A percentile compares a stretch with the other conserved stretches of the same genome.
These are phyloP conservation scores for Hanseniaspora clermontiae DNA, from an alignment of 805 yeast genomes.

Conservation along the genomic window DNA sequence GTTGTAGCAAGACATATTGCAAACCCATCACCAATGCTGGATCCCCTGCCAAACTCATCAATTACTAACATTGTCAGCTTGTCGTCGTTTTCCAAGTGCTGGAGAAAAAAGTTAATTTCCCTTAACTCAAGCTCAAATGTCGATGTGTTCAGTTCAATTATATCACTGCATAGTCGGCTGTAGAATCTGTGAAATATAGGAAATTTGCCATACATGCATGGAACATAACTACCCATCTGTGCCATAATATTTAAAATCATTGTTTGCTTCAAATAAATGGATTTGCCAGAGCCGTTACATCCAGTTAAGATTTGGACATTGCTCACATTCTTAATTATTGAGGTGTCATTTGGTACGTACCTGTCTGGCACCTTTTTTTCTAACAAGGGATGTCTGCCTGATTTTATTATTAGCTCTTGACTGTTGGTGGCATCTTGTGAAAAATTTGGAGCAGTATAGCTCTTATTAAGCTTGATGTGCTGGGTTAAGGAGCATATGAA, in stretches of 20 bases:
- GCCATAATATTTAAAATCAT: conserved; percentile 40
- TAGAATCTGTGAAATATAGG: conserved; percentile 31
- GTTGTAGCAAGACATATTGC: conserved; percentile 37
- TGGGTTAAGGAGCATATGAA: conserved; percentile 28
- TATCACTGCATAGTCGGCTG: conserved; percentile 31
- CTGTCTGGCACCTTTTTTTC: conserved; percentile 22
- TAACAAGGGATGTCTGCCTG: conserved; percentile 34
- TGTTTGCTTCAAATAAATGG: conserved; percentile 42
- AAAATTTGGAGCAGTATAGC: conserved; percentile 31
- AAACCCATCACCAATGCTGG: conserved; percentile 41
- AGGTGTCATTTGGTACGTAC: conserved; percentile 32
- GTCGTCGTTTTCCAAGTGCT: conserved; percentile 22
- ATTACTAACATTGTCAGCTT: conserved; percentile 31
- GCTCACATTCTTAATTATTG: conserved; percentile 28
- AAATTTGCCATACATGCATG: conserved; percentile 34
- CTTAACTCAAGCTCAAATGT: conserved; percentile 38
- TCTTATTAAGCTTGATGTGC: conserved; percentile 18
- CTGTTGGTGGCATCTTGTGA: conserved; percentile 18
- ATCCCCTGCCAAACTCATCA: conserved; percentile 47
- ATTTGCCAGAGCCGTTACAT: conserved; percentile 53
- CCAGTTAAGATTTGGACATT: conserved; percentile 43
- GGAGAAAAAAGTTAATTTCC: conserved; percentile 36
- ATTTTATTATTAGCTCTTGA: conserved; percentile 21
- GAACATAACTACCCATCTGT: conserved; percentile 45
- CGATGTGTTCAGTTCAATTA: conserved; percentile 28